phyloP scores from a whole-genome alignment of 148 eudicot species.

The Rhododendron kiyosumense region DNA sequence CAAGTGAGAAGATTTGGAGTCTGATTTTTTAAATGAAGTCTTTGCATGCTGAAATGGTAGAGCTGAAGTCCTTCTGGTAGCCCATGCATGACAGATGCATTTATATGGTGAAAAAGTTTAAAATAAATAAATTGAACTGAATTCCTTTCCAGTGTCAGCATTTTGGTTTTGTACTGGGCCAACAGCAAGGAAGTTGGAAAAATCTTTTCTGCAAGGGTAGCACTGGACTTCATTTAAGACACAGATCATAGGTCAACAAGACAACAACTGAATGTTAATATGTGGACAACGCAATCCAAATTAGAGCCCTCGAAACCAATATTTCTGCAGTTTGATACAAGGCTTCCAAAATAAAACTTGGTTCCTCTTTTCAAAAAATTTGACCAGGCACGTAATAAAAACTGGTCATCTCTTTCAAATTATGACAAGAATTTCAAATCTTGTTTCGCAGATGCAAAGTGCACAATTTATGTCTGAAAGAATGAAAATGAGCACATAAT shows the following conservation, averaged over 20 bases:
- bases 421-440: neutral
- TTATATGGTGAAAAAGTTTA: neutral
- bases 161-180: neutral
- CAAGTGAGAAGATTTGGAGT: neutral
- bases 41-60: neutral
- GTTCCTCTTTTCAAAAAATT: neutral
- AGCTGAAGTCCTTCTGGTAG: neutral
- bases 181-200: neutral
- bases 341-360: neutral
- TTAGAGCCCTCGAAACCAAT: neutral
- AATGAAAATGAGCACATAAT: neutral
- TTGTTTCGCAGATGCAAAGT: neutral
- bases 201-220: neutral
- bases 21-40: neutral
- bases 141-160: too few relatives aligned
- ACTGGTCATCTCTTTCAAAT: neutral
- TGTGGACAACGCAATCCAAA: neutral
- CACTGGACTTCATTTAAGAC: neutral
- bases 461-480: neutral
- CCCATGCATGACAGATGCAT: neutral
- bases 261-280: neutral
- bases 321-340: neutral
- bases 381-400: neutral
- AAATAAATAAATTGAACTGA: neutral
- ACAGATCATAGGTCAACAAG: neutral